phyloP scores from a whole-genome alignment of 148 eudicot genomes.

The Rhododendron ovatum region DNA sequence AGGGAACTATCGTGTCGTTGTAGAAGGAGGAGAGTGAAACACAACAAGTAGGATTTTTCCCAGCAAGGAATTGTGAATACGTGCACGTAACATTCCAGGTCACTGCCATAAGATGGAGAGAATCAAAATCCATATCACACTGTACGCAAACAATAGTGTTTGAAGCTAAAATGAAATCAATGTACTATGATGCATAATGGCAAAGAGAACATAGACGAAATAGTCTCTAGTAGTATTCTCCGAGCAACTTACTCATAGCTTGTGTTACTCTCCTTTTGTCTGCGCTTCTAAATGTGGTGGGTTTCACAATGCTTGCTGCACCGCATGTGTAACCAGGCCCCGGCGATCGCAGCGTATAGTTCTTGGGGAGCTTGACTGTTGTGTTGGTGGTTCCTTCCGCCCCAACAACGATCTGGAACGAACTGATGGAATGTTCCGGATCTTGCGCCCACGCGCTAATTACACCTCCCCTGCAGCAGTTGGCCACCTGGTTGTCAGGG shows the following conservation, averaged over 20 bases:
- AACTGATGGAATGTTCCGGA: slow-evolving; percentile 34
- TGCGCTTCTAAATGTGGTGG: slow-evolving; percentile 29
- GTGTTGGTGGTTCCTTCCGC: slow-evolving; percentile 51
- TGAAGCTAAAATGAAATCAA: background rate
- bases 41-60: slow-evolving; percentile 45
- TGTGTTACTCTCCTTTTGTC: slow-evolving; percentile 62
- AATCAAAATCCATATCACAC: background rate
- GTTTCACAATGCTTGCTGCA: slow-evolving; percentile 39
- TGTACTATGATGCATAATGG: background rate
- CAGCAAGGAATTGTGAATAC: slow-evolving; percentile 46
- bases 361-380: slow-evolving; percentile 55
- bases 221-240: background rate
- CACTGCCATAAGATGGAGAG: slow-evolving; percentile 20
- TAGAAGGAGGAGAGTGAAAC: slow-evolving; percentile 56
- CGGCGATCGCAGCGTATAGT: slow-evolving; percentile 54
- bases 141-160: background rate
- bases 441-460: slow-evolving; percentile 56
- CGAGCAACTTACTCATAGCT: slow-evolving; percentile 53
- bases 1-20: slow-evolving; percentile 40
- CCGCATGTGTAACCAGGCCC: slow-evolving; percentile 72
- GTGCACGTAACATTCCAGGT: slow-evolving; percentile 54
- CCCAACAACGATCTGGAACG: slow-evolving; percentile 63
- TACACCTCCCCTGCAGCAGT: slow-evolving; percentile 69
- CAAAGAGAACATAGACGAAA: background rate
- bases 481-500: slow-evolving; percentile 48